A percentile compares a stretch with the other conserved stretches of the same genome.
phyloP scores from a whole-genome alignment of 2,329 filamentous ascomycete genomes.

The Diplodia seriata region DNA sequence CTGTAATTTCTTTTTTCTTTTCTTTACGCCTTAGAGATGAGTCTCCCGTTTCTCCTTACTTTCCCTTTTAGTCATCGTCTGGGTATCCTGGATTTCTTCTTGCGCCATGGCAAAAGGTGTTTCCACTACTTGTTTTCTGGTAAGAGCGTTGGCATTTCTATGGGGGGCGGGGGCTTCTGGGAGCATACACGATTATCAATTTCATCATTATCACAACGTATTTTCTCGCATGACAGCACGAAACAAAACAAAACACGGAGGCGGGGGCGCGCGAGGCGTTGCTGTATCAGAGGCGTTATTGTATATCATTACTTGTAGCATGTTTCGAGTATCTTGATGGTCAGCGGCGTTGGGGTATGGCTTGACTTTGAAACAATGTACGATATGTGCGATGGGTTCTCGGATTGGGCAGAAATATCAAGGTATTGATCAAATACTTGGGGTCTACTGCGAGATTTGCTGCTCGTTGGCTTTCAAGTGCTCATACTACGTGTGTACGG shows the following conservation, averaged over 20 bases:
- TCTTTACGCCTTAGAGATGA: slow-evolving; percentile 10
- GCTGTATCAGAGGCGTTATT: not conserved
- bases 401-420: not conserved
- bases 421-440: not conserved
- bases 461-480: not conserved
- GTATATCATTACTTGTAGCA: not conserved
- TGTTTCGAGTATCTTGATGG: not conserved
- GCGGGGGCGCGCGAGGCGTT: not conserved
- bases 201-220: slow-evolving; percentile 6
- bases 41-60: slow-evolving; percentile 1
- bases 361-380: not conserved
- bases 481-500: not conserved
- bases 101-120: slow-evolving; percentile 25
- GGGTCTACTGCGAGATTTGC: not conserved
- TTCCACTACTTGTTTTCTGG: not conserved
- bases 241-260: not conserved
- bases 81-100: not conserved
- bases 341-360: not conserved
- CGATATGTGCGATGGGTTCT: not conserved
- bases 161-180: not conserved
- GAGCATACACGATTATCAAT: slow-evolving; percentile 14
- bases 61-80: not conserved
- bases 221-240: not conserved
- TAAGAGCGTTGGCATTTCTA: not conserved
- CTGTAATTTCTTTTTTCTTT: slow-evolving; percentile 15